These are phyloP conservation scores for Pleoardoris graminearum DNA, from an alignment of 2,329 filamentous ascomycete species.

Conservation along the genomic window DNA sequence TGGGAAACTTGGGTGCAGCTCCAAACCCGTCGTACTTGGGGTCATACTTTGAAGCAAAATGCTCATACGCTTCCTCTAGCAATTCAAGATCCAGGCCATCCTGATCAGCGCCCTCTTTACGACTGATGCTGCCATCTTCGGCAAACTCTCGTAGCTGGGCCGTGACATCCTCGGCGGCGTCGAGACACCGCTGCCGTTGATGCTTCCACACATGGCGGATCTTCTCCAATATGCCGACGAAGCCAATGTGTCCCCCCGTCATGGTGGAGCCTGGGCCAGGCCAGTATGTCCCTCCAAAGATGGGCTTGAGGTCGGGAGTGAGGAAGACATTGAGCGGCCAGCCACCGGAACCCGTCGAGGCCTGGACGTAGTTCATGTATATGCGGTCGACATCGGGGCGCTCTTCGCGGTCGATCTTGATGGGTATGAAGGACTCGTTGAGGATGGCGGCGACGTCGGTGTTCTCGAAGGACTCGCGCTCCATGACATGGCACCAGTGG, in stretches of 20 bases:
- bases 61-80: slow-evolving; percentile 81
- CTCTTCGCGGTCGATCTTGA: slow-evolving; percentile 92
- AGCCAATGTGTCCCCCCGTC: slow-evolving; percentile 65
- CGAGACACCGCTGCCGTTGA: slow-evolving; percentile 79
- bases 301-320: slow-evolving; percentile 87
- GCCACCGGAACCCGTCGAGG: slow-evolving; percentile 84
- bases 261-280: slow-evolving; percentile 71
- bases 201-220: slow-evolving; percentile 75
- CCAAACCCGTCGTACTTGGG: slow-evolving; percentile 75
- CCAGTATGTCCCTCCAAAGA: slow-evolving; percentile 97
- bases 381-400: slow-evolving; percentile 92
- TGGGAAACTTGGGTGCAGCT: slow-evolving; percentile 82
- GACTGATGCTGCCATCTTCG: slow-evolving; percentile 74
- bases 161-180: slow-evolving; percentile 82
- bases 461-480: slow-evolving; percentile 87
- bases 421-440: slow-evolving; percentile 85
- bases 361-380: slow-evolving; percentile 98
- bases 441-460: slow-evolving; percentile 77
- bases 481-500: slow-evolving; percentile 91
- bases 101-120: slow-evolving; percentile 51
- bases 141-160: slow-evolving; percentile 83
- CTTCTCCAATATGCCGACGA: slow-evolving; percentile 81
- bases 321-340: slow-evolving; percentile 98
- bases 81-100: slow-evolving; percentile 86
- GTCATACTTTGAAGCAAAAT: slow-evolving; percentile 79